phyloP scores from a whole-genome alignment of 2,329 filamentous ascomycete genomes.

The Monosporascus sp. region DNA sequence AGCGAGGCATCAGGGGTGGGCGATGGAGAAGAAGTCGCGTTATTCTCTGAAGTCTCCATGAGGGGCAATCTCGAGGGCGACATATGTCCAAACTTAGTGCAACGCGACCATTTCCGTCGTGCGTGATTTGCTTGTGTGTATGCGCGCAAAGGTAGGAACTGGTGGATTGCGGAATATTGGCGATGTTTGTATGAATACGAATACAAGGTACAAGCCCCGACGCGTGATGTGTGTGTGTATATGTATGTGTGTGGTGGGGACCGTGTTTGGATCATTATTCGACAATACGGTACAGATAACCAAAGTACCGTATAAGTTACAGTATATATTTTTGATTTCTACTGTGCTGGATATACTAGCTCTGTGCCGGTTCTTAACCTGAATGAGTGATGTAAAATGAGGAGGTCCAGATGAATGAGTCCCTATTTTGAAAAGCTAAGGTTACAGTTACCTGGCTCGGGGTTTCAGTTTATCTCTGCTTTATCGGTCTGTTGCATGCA shows the following conservation, averaged over 20 bases:
- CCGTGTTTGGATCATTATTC: constrained; percentile 14
- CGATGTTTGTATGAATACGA: not conserved
- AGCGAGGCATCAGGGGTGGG: constrained; percentile 39
- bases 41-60: constrained; percentile 51
- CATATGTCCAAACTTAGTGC: constrained; percentile 30
- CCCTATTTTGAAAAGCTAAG: too few species aligned
- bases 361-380: too few species aligned
- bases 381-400: too few species aligned
- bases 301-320: too few species aligned
- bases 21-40: constrained; percentile 49
- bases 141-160: constrained; percentile 3
- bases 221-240: not conserved
- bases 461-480: too few species aligned
- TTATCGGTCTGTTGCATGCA: too few species aligned
- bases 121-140: constrained; percentile 2
- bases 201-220: not conserved
- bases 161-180: constrained; percentile 8
- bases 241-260: constrained; percentile 7
- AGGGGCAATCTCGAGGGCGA: constrained; percentile 38
- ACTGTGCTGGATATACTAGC: too few species aligned
- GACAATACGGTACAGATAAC: constrained; percentile 1
- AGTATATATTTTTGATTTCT: too few species aligned
- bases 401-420: too few species aligned
- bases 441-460: too few species aligned
- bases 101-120: constrained; percentile 19